Evolutionary conservation across 2,329 filamentous ascomycete genomes (phyloP).

Genomic region (Beauveria bassiana): DNA sequence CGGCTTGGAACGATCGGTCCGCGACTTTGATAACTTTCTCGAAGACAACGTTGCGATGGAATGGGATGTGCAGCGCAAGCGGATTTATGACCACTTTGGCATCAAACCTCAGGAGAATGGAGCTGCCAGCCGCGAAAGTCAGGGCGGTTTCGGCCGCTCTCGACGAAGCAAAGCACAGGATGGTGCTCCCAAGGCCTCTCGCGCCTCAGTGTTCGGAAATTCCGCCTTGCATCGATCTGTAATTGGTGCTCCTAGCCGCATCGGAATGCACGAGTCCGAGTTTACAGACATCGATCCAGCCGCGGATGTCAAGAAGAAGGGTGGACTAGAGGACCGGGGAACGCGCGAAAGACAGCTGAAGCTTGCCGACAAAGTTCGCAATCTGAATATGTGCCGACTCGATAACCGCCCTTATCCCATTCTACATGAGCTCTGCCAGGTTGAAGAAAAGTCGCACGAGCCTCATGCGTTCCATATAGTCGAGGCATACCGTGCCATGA

Average conservation of each 20-base stretch:
- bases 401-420: slow-evolving; percentile 63
- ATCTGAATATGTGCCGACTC: slow-evolving; percentile 66
- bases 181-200: slow-evolving; percentile 42
- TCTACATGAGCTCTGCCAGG: slow-evolving; percentile 64
- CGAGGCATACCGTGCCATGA: slow-evolving; percentile 75
- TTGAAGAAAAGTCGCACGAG: slow-evolving; percentile 64
- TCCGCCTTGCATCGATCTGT: slow-evolving; percentile 75
- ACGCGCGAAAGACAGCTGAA: slow-evolving; percentile 76
- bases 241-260: slow-evolving; percentile 69
- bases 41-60: slow-evolving; percentile 93
- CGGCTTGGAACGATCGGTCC: slow-evolving; percentile 78
- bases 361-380: slow-evolving; percentile 71
- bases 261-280: slow-evolving; percentile 54
- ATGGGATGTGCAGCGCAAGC: slow-evolving; percentile 88
- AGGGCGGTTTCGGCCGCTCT: slow-evolving; percentile 54
- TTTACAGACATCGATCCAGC: slow-evolving; percentile 63
- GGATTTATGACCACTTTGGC: slow-evolving; percentile 94
- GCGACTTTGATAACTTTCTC: slow-evolving; percentile 87
- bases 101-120: slow-evolving; percentile 56
- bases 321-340: slow-evolving; percentile 61
- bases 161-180: slow-evolving; percentile 45
- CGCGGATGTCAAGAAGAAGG: slow-evolving; percentile 38
- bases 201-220: slow-evolving; percentile 40
- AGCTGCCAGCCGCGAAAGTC: slow-evolving; percentile 36
- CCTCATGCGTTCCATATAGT: slow-evolving; percentile 66